These are phyloP conservation scores for Heritiera littoralis DNA, from an alignment of 345 rosid genomes.

Conservation along the genomic window DNA sequence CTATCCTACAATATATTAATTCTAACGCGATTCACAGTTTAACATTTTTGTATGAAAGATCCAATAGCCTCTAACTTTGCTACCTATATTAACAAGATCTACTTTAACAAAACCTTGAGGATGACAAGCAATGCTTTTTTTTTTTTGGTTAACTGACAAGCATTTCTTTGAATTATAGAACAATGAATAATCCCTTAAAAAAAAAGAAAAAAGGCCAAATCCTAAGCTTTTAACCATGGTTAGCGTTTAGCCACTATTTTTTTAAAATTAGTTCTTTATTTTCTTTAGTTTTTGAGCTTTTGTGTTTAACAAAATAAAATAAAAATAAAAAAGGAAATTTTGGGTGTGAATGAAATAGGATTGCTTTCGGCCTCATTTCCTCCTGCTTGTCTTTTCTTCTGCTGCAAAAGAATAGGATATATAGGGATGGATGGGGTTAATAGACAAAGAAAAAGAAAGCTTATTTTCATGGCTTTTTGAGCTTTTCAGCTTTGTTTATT, in stretches of 20 bases:
- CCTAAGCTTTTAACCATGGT: slow-evolving; percentile 1
- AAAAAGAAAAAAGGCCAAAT: too few species aligned
- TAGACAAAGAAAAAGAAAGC: slow-evolving; percentile 15
- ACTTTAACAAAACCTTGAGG: too few species aligned
- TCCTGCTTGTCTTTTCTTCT: slow-evolving; percentile 30
- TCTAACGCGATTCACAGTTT: background rate
- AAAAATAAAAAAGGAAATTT: too few species aligned
- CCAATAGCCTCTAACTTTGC: too few species aligned
- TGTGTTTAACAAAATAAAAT: background rate
- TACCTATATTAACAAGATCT: too few species aligned
- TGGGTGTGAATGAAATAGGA: slow-evolving; percentile 14
- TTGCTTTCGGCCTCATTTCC: slow-evolving; percentile 25
- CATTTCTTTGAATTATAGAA: too few species aligned
- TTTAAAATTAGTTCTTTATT: background rate
- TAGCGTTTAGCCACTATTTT: background rate
- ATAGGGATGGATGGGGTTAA: slow-evolving; percentile 12
- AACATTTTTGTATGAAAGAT: too few species aligned
- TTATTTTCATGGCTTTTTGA: slow-evolving; percentile 15
- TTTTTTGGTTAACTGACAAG: too few species aligned
- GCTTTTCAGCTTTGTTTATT: slow-evolving; percentile 6
- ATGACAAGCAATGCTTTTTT: too few species aligned
- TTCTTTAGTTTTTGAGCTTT: background rate
- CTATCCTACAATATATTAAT: too few species aligned
- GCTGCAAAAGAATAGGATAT: slow-evolving; percentile 26
- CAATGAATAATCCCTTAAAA: too few species aligned